Conservation (phyloP, 805 yeast genomes). For the Nakazawaea holstii region DNA sequence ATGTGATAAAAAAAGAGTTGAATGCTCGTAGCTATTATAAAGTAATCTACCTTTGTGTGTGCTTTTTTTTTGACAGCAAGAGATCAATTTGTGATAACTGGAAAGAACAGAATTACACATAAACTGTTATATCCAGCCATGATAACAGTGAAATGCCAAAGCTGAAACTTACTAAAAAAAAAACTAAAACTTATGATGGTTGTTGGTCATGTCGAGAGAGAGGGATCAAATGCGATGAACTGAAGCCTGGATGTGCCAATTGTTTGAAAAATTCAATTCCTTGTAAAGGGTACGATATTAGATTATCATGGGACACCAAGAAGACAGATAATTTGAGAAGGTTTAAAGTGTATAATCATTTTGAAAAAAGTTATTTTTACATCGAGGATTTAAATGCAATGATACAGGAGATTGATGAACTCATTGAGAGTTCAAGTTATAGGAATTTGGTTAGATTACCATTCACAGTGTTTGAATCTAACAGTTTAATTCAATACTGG, state of each 20-base stretch:
- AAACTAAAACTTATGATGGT: constrained; percentile 36
- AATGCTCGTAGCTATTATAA: too few species aligned
- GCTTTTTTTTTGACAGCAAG: not conserved
- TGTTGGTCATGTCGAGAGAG: constrained; percentile 53
- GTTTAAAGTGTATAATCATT: constrained; percentile 8
- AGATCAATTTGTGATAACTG: too few species aligned
- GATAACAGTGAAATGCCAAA: not conserved
- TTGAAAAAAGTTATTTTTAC: not conserved
- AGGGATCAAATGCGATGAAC: constrained; percentile 48
- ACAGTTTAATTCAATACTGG: constrained; percentile 2
- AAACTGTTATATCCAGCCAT: not conserved
- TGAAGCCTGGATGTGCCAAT: constrained; percentile 38
- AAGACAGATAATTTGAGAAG: constrained; percentile 10
- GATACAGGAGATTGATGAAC: not conserved
- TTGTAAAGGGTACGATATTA: constrained; percentile 47
- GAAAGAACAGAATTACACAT: too few species aligned
- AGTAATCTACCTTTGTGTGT: too few species aligned
- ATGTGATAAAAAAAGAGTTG: too few species aligned
- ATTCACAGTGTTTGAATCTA: constrained; percentile 9
- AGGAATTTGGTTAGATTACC: not conserved
- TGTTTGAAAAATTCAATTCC: constrained; percentile 37
- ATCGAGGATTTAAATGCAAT: not conserved
- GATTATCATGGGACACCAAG: constrained; percentile 32
- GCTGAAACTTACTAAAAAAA: constrained; percentile 6
- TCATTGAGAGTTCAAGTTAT: not conserved